Conservation (phyloP, 2,329 filamentous ascomycete species). For the Colletotrichum liaoningense region DNA sequence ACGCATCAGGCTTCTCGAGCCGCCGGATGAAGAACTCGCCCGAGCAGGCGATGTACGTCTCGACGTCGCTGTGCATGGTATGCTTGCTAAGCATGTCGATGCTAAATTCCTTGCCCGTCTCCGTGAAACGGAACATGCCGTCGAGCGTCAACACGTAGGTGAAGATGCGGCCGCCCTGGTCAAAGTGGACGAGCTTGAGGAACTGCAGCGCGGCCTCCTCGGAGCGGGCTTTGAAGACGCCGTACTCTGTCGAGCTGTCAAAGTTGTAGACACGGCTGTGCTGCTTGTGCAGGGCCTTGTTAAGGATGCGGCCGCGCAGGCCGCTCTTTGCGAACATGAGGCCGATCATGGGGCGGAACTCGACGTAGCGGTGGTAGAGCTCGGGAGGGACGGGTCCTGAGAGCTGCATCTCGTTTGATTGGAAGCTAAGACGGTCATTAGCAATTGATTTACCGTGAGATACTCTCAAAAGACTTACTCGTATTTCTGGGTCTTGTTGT, state of each 20-base stretch:
- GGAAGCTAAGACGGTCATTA: conserved; percentile 70
- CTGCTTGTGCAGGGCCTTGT: conserved; percentile 89
- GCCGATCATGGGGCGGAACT: conserved; percentile 90
- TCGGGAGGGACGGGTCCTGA: conserved; percentile 82
- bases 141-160: conserved; percentile 94
- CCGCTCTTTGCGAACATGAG: conserved; percentile 87
- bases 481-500: conserved; percentile 75
- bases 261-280: conserved; percentile 92
- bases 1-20: conserved; percentile 61
- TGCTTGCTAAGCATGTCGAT: conserved; percentile 95
- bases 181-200: conserved; percentile 86
- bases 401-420: conserved; percentile 91
- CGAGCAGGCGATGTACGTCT: conserved; percentile 89
- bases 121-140: conserved; percentile 88
- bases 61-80: conserved; percentile 95
- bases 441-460: background rate
- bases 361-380: conserved; percentile 92
- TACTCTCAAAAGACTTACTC: conserved; percentile 67
- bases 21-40: conserved; percentile 93
- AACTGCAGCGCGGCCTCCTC: conserved; percentile 82
- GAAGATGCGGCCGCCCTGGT: conserved; percentile 86
- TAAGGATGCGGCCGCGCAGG: conserved; percentile 81
- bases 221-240: conserved; percentile 73
- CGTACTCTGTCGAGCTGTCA: conserved; percentile 79
- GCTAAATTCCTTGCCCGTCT: conserved; percentile 95